Percentiles rank a stretch among this genome's conserved stretches.
Conservation (phyloP, 768 basidiomycete genomes). For the Daedalea quercina region DNA sequence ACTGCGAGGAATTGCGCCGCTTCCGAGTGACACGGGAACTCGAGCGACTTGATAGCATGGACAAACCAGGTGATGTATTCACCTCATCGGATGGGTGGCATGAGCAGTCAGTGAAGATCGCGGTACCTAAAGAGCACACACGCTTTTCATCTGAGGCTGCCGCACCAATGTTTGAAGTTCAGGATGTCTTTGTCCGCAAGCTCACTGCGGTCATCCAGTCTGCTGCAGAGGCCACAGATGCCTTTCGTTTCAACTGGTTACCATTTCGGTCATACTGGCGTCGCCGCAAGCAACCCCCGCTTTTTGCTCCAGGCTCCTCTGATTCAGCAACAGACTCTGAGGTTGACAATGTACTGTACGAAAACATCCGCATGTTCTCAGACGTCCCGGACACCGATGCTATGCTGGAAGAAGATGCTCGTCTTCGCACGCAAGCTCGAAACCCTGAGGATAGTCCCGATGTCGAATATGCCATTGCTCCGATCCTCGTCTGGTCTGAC, state of each 20-base stretch:
- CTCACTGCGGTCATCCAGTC: conserved; percentile 9
- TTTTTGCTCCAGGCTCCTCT: too few species aligned
- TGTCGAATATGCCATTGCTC: conserved; percentile 5
- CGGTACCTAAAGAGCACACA: conserved; percentile 14
- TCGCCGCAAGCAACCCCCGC: neutral
- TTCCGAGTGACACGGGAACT: conserved; percentile 6
- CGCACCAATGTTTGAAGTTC: conserved; percentile 25
- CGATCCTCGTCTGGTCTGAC: conserved; percentile 21
- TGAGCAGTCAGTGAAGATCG: conserved; percentile 11
- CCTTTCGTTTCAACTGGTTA: neutral
- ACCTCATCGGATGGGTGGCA: conserved; percentile 16
- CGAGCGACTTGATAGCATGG: conserved; percentile 4
- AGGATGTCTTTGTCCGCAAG: conserved; percentile 20
- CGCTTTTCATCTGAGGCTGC: conserved; percentile 12
- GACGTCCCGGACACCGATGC: conserved; percentile 13
- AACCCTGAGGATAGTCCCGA: neutral
- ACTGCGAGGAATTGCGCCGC: neutral
- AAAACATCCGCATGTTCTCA: conserved; percentile 8
- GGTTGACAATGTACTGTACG: neutral
- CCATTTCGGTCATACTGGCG: conserved; percentile 6
- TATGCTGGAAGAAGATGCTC: conserved; percentile 5
- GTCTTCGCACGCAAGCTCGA: conserved; percentile 4
- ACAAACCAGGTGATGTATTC: conserved; percentile 8
- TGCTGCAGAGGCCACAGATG: neutral
- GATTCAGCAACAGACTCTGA: neutral